Conservation (phyloP, 1,284 basidiomycete genomes). For the Ustilago loliicola region DNA sequence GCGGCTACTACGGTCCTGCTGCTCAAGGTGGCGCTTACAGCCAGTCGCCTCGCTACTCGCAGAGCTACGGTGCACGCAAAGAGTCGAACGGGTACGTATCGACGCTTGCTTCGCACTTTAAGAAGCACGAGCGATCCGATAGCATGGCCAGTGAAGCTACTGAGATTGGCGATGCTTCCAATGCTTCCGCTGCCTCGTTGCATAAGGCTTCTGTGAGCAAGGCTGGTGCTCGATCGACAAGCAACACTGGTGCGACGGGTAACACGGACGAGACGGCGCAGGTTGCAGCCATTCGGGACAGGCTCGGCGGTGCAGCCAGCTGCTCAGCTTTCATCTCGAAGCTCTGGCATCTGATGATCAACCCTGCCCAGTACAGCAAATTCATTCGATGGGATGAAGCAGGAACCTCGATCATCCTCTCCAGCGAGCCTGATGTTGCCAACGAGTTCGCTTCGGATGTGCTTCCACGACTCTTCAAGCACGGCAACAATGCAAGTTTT, state of each 20-base stretch:
- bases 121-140: slow-evolving; percentile 54
- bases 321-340: slow-evolving; percentile 70
- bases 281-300: slow-evolving; percentile 68
- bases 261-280: slow-evolving; percentile 63
- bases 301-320: slow-evolving; percentile 68
- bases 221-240: slow-evolving; percentile 28
- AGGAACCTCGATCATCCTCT: slow-evolving; percentile 68
- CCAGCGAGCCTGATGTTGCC: slow-evolving; percentile 64
- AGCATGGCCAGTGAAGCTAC: slow-evolving; percentile 54
- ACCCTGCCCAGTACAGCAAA: slow-evolving; percentile 63
- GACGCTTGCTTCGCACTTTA: slow-evolving; percentile 48
- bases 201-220: slow-evolving; percentile 30
- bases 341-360: slow-evolving; percentile 70
- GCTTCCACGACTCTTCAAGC: slow-evolving; percentile 68
- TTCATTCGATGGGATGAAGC: slow-evolving; percentile 67
- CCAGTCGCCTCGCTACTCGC: slow-evolving; percentile 47
- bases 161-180: slow-evolving; percentile 37
- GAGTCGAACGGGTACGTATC: slow-evolving; percentile 41
- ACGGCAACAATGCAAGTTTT: slow-evolving; percentile 69
- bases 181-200: slow-evolving; percentile 13
- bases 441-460: slow-evolving; percentile 68
- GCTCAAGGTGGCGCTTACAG: slow-evolving; percentile 44
- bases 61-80: slow-evolving; percentile 39
- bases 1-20: slow-evolving; percentile 39
- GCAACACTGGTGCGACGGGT: slow-evolving; percentile 48